These are phyloP conservation scores for Lactifluus hygrophoroides DNA, from an alignment of 768 basidiomycete genomes.

Conservation along the genomic window DNA sequence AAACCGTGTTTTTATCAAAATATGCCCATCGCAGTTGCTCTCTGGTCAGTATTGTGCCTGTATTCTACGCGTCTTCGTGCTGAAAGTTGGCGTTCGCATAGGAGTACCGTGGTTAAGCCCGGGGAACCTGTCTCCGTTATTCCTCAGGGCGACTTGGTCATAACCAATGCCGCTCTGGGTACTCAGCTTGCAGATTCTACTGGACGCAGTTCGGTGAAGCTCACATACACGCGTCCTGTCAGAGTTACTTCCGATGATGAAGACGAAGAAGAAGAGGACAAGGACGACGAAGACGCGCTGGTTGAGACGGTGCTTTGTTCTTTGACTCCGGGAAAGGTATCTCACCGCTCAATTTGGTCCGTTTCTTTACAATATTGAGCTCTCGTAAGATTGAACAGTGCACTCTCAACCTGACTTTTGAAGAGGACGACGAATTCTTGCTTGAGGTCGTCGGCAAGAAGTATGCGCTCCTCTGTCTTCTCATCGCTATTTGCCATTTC, in stretches of 20 bases:
- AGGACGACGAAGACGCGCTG: constrained; percentile 29
- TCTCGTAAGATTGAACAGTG: constrained; percentile 64
- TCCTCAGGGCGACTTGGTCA: constrained; percentile 59
- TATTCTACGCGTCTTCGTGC: constrained; percentile 2
- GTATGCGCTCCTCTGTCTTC: constrained; percentile 33
- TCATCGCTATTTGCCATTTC: background rate
- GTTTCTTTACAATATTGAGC: background rate
- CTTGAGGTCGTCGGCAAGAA: constrained; percentile 79
- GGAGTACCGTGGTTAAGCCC: constrained; percentile 55
- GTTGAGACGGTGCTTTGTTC: constrained; percentile 62
- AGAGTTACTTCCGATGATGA: constrained; percentile 39
- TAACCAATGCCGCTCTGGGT: constrained; percentile 79
- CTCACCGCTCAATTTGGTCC: constrained; percentile 15
- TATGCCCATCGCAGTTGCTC: constrained; percentile 55
- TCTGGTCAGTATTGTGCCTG: constrained; percentile 41
- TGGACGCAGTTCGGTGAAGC: constrained; percentile 58
- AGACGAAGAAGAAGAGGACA: constrained; percentile 35
- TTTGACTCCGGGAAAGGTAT: constrained; percentile 73
- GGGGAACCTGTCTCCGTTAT: constrained; percentile 48
- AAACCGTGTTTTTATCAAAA: constrained; percentile 19
- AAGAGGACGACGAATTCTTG: constrained; percentile 52
- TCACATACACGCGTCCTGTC: constrained; percentile 41
- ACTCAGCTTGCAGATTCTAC: constrained; percentile 55
- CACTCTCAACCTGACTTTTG: constrained; percentile 59
- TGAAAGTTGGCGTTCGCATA: constrained; percentile 24